phyloP scores from a whole-genome alignment of 257 asterid genomes.

The Euphrasia confusa region DNA sequence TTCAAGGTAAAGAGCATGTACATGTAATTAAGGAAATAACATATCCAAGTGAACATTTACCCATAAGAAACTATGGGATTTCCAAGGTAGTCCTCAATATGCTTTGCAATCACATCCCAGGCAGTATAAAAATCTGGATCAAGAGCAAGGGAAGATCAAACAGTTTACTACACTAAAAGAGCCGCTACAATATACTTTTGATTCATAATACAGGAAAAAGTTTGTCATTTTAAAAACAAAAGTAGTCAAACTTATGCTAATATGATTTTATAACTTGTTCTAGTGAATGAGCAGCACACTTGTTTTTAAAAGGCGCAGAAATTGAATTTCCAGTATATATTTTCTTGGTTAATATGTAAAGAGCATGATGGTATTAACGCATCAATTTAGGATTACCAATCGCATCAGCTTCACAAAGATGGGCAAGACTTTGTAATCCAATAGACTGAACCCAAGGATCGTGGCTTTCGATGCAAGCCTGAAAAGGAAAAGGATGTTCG shows the following conservation, averaged over 20 bases:
- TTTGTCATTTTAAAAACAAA: background rate
- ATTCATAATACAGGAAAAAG: background rate
- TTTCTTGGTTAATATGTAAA: slow-evolving; percentile 12
- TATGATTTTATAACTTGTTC: slow-evolving; percentile 10
- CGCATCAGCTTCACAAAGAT: slow-evolving; percentile 96
- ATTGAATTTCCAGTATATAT: slow-evolving; percentile 11
- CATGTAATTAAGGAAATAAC: slow-evolving; percentile 16
- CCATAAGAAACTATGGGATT: slow-evolving; percentile 69
- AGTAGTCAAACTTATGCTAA: background rate
- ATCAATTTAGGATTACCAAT: slow-evolving; percentile 50
- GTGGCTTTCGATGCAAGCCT: slow-evolving; percentile 81
- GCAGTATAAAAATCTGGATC: slow-evolving; percentile 92
- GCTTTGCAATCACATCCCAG: slow-evolving; percentile 80
- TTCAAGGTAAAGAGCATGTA: slow-evolving; percentile 15
- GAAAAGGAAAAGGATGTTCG: slow-evolving; percentile 28
- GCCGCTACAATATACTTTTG: background rate
- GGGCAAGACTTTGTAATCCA: slow-evolving; percentile 86
- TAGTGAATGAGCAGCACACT: slow-evolving; percentile 13
- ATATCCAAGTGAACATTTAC: slow-evolving; percentile 34
- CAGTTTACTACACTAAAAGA: slow-evolving; percentile 14
- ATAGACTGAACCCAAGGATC: slow-evolving; percentile 78
- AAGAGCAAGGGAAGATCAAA: slow-evolving; percentile 26
- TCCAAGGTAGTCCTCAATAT: slow-evolving; percentile 47
- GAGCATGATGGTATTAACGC: slow-evolving; percentile 13
- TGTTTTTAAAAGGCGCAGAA: slow-evolving; percentile 15